phyloP scores from a whole-genome alignment of 2,329 filamentous ascomycete species.

The Aspergillus uvarum region DNA sequence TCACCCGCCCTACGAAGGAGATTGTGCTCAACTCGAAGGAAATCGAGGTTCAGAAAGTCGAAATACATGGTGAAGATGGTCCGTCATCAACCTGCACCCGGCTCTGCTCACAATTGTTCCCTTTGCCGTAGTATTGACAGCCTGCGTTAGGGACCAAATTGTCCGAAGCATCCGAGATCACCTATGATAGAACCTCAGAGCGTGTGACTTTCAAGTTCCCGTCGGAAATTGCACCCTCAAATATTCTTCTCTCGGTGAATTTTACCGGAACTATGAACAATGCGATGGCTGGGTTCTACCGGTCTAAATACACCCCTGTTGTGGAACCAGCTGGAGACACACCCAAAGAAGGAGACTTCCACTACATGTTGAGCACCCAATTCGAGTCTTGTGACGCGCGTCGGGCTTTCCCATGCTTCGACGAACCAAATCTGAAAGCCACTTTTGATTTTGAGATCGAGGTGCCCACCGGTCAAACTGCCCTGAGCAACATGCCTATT shows the following conservation, averaged over 20 bases:
- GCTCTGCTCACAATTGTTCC: not conserved
- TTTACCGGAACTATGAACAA: conserved; percentile 85
- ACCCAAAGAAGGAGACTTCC: conserved; percentile 65
- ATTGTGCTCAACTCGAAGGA: conserved; percentile 84
- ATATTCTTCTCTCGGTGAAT: conserved; percentile 68
- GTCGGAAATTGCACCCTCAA: conserved; percentile 65
- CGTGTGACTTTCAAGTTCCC: conserved; percentile 76
- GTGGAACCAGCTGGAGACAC: conserved; percentile 72
- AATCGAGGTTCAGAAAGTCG: conserved; percentile 68
- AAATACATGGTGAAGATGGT: conserved; percentile 39
- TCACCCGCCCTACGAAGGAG: conserved; percentile 70
- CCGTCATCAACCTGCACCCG: conserved; percentile 7
- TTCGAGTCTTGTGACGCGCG: conserved; percentile 97
- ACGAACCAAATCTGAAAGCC: conserved; percentile 95
- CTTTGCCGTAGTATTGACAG: not conserved
- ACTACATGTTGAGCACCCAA: conserved; percentile 87
- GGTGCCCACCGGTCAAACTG: conserved; percentile 81
- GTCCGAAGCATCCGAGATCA: conserved; percentile 62
- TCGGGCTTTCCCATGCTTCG: conserved; percentile 94
- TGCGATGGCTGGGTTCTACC: conserved; percentile 90
- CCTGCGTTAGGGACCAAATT: conserved; percentile 26
- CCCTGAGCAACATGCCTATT: conserved; percentile 93
- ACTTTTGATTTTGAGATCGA: conserved; percentile 94
- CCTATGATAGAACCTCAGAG: conserved; percentile 81
- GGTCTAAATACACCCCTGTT: conserved; percentile 86